A percentile compares a stretch with the other conserved stretches of the same genome.
phyloP scores from a whole-genome alignment of 805 yeast genomes.

The Candida xyloterini region DNA sequence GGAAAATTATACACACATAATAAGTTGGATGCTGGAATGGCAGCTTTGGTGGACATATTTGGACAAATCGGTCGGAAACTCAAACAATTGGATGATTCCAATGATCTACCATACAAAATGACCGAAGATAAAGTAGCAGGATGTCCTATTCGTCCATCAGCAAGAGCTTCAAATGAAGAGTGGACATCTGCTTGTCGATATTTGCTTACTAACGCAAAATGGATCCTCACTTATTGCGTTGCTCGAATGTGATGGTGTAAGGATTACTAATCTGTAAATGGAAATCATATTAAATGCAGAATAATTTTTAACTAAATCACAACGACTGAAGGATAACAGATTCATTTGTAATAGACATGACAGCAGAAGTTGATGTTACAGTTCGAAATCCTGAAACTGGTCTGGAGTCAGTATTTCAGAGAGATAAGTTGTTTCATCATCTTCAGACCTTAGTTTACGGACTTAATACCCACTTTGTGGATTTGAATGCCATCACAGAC shows the following conservation, averaged over 20 bases:
- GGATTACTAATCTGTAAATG: constrained; percentile 3
- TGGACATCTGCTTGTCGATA: constrained; percentile 92
- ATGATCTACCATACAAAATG: constrained; percentile 74
- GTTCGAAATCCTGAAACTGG: constrained; percentile 4
- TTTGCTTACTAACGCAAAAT: constrained; percentile 73
- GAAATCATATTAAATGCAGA: constrained; percentile 11
- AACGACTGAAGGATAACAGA: neutral
- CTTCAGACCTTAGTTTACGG: constrained; percentile 26
- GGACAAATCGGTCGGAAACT: constrained; percentile 46
- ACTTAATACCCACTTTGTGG: constrained; percentile 41
- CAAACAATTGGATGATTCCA: constrained; percentile 45
- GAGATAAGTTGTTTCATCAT: constrained; percentile 7
- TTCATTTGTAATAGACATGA: constrained; percentile 6
- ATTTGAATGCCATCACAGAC: constrained; percentile 44
- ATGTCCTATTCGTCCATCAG: constrained; percentile 64
- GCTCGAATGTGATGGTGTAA: constrained; percentile 21
- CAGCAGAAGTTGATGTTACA: constrained; percentile 8
- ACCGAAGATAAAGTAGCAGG: constrained; percentile 73
- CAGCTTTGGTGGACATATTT: constrained; percentile 65
- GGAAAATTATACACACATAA: constrained; percentile 72
- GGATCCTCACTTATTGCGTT: constrained; percentile 77
- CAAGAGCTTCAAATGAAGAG: constrained; percentile 60
- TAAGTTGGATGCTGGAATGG: constrained; percentile 77
- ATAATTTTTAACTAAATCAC: neutral
- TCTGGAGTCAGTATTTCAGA: constrained; percentile 11